Percentiles rank a stretch among this genome's conserved stretches.
Conservation (phyloP, 2,329 filamentous ascomycete genomes). For the Penicillium sp. region DNA sequence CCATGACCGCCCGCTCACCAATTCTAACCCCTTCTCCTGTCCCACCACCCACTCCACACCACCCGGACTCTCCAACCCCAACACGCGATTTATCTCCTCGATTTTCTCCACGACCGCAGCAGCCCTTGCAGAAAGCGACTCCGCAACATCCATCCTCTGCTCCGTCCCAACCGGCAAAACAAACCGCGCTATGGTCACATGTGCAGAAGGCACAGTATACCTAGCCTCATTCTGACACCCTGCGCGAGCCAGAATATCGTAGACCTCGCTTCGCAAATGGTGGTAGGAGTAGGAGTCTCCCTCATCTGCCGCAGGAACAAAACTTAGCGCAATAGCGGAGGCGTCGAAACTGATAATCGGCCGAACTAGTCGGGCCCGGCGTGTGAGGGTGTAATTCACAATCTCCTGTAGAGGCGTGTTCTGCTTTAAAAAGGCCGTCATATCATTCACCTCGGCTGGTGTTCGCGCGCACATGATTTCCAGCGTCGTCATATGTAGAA, state of each 20-base stretch:
- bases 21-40: constrained; percentile 78
- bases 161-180: constrained; percentile 66
- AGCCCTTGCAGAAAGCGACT: constrained; percentile 58
- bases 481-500: constrained; percentile 82
- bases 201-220: constrained; percentile 87
- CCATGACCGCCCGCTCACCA: constrained; percentile 77
- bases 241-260: constrained; percentile 61
- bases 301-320: constrained; percentile 79
- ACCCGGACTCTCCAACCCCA: constrained; percentile 51
- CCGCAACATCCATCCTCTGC: constrained; percentile 41
- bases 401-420: constrained; percentile 59
- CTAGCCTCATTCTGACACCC: constrained; percentile 75
- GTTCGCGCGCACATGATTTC: constrained; percentile 84
- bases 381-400: constrained; percentile 66
- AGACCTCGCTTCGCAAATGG: constrained; percentile 82
- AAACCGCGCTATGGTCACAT: constrained; percentile 86
- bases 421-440: constrained; percentile 64
- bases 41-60: constrained; percentile 85
- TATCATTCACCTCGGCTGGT: constrained; percentile 65
- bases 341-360: constrained; percentile 84
- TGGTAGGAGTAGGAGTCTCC: constrained; percentile 87
- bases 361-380: constrained; percentile 77
- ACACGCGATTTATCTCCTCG: constrained; percentile 76
- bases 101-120: constrained; percentile 69
- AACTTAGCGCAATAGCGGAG: constrained; percentile 83